phyloP scores from a whole-genome alignment of 169 alveolate species.

The Babesia sp. region DNA sequence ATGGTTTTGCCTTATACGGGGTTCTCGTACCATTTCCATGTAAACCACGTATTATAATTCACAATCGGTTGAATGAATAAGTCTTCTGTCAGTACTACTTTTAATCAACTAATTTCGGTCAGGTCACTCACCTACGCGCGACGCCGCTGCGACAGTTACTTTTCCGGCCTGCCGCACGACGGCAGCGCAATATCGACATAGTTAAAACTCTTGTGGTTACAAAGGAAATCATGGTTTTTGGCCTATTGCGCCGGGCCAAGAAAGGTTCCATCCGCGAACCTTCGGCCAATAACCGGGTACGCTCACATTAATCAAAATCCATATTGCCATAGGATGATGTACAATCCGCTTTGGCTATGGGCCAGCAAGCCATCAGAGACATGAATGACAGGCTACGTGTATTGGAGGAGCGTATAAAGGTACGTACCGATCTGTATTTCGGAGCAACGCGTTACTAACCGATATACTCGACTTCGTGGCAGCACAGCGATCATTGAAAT shows the following conservation, averaged over 20 bases:
- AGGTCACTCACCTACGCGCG: no score
- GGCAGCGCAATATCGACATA: not conserved
- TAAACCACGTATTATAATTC: no score
- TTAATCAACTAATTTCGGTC: no score
- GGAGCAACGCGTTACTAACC: no score
- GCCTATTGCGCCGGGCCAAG: slow-evolving; percentile 9
- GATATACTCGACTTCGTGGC: no score
- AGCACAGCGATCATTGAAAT: no score
- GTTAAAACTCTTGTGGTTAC: not conserved
- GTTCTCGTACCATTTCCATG: no score
- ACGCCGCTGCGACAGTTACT: not conserved
- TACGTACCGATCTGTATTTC: not conserved
- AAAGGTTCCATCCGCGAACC: slow-evolving; percentile 19
- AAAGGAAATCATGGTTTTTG: slow-evolving; percentile 12
- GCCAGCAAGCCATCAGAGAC: slow-evolving; percentile 22
- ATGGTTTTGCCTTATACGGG: no score
- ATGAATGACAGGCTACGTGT: slow-evolving; percentile 14
- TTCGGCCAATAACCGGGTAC: slow-evolving; percentile 23
- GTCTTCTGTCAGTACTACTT: no score
- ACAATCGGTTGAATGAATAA: no score
- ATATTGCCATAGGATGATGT: slow-evolving; percentile 23
- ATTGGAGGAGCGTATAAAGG: slow-evolving; percentile 42
- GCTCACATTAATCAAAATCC: not conserved
- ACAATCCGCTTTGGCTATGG: slow-evolving; percentile 23
- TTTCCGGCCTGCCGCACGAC: not conserved